Evolutionary conservation across 768 basidiomycete species (phyloP), one percentile per base, ranked within the genome.

Genomic region (Psilocybe azurescens): DNA sequence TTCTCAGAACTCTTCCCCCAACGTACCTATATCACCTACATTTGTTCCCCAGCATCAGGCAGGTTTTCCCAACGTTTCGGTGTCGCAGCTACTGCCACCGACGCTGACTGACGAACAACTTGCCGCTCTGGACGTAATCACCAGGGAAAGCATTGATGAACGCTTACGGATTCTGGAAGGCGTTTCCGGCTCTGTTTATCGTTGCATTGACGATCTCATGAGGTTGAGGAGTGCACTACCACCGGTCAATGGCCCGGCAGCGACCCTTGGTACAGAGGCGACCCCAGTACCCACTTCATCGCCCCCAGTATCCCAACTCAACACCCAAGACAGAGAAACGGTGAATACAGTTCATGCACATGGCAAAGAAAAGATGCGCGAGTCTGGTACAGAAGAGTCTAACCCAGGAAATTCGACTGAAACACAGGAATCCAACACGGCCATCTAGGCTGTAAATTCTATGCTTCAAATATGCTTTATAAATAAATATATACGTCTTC

Each of bases 141-240:
- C 92, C 29, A 80, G 91, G 57, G 90, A 92, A 65, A 90, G 90
- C 5, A 90, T 97, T 53, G 93, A 95, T 65, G 93, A 95, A 68
- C 85, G 94, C 58, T 74, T 98, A 63, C 81, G 87, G 47, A 83
- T 94, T 41, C 76, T 98, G 39, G 89, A 94, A 74, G 84, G 87
- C 16, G 89, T 96, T 41, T 92, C 94, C 41, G 80, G 80, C 39
- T 83, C 88, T 3, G 79, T 95, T n/a, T 86, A 86, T 70, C 81
- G 83, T 18, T 89, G 93, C 67, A 83, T 93, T 57, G 89, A 91
- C 65, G 93, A 97, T 67, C 80, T 97, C 63, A 83, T 89, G 72
- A 79, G 86, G 66, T 79, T 94, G 72, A 78, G 91, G 65, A 93
- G 92, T 67, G 80, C 85, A n/a, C 75, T 94, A 33, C 89, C 90